Percentiles rank a stretch among this genome's conserved stretches.
Evolutionary conservation across 2,329 filamentous ascomycete species (phyloP).

Genomic region (Myriangium duriaei): DNA sequence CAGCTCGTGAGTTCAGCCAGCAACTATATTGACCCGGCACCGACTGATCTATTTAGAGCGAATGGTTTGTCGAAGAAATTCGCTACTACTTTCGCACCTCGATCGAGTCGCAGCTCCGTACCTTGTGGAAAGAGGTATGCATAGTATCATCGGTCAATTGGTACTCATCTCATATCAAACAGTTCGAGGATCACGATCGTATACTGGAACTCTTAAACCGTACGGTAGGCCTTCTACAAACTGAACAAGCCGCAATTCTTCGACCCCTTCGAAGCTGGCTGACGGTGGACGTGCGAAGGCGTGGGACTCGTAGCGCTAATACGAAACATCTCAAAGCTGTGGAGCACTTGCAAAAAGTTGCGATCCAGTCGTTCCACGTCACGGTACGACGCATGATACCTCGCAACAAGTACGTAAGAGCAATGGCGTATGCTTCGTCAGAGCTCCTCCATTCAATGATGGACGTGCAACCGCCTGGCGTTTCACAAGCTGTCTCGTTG

Average conservation of each 20-base stretch:
- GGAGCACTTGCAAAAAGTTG: not conserved
- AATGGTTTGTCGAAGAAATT: constrained; percentile 17
- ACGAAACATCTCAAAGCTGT: not conserved
- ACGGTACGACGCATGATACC: not conserved
- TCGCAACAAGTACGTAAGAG: not conserved
- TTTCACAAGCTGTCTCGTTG: no score
- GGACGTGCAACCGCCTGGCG: no score
- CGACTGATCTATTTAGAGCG: constrained; percentile 32
- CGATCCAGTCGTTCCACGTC: not conserved
- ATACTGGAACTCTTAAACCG: no score
- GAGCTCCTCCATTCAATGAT: not conserved
- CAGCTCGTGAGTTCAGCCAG: constrained; percentile 16
- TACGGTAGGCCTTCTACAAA: not conserved
- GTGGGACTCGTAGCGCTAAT: no score
- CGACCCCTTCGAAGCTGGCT: not conserved
- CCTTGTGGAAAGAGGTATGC: not conserved
- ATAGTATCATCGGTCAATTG: no score
- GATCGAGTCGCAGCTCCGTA: constrained; percentile 44
- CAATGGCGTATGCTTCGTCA: not conserved
- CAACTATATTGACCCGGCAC: constrained; percentile 9
- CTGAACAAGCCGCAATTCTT: not conserved
- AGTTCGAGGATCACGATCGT: no score
- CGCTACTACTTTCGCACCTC: constrained; percentile 26
- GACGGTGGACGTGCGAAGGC: no score
- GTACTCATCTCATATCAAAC: no score